Evolutionary conservation across 768 basidiomycete species (phyloP).

Genomic region (Leccinum arenicola): DNA sequence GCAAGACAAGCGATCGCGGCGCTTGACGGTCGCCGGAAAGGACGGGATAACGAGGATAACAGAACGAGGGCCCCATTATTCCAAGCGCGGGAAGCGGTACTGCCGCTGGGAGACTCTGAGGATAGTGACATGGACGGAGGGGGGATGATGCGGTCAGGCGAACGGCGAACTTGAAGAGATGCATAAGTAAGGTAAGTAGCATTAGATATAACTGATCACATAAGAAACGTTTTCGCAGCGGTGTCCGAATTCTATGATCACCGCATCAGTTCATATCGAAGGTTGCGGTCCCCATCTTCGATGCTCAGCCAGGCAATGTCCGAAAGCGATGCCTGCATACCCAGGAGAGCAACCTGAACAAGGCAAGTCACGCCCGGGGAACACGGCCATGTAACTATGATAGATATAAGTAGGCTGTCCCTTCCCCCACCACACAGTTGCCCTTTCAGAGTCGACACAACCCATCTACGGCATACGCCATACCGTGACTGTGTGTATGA

Average conservation of each 20-base stretch:
- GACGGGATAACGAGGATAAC: neutral
- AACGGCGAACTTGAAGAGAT: neutral
- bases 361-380: neutral
- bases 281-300: neutral
- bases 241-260: neutral
- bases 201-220: neutral
- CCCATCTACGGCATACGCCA: neutral
- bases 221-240: neutral
- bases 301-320: neutral
- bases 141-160: neutral
- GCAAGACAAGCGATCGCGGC: slow-evolving; percentile 14
- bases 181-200: neutral
- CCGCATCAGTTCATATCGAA: neutral
- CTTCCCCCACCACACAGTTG: neutral
- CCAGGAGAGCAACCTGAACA: neutral
- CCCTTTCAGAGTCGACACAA: neutral
- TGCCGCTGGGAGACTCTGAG: neutral
- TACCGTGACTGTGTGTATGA: neutral
- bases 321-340: neutral
- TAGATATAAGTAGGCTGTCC: neutral
- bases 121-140: neutral
- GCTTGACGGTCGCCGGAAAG: neutral
- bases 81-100: neutral
- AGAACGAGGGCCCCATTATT: neutral
- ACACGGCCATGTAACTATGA: neutral